Base-by-base conservation (phyloP, 805 yeast genomes). In the Zygosaccharomyces gambellarensis region DNA sequence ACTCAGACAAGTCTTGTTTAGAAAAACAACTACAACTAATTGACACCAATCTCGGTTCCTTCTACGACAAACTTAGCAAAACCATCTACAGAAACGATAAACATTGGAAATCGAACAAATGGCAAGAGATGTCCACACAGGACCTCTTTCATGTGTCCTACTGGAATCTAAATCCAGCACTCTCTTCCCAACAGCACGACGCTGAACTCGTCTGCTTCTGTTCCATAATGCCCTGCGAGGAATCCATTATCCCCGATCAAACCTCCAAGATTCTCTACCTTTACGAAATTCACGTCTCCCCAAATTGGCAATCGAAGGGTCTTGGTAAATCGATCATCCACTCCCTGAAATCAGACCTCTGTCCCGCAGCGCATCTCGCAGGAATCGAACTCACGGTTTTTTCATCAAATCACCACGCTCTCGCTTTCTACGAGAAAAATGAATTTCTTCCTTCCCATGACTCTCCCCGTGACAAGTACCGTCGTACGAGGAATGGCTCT, bases 341-440 rank as follows among this genome's bases (percentile, higher is more conserved):
- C 34, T 44, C 42, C 36, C 42, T 38, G 27, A 34, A 34, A 21
- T 19, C 9, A 2, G 14, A 17, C 9, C 22, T 34, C 10, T 34
- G 38, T 14, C 38, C 28, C 22, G 12, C 25, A 10, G 29, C 19
- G n/a, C 38, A 44, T 3, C 48, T 60, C 19, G 32, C 43, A 19
- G 64, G 63, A 2, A 49, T 63, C 14, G 61, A 57, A 42, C 53
- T 64, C 27, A 64, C 69, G 11, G 69, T 64, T 5, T 64, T 64
- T 43, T 47, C 59, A n/a, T 58, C 59, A 30, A 64, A 64, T 51
- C 31, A 27, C 1, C 42, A 36, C 2, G 69, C 69, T 3, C 45
- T 62, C 5, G 44, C 49, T 9, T 53, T 64, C 46, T 64, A 64
- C 50, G 38, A 50, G 27, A 40, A 43, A 3, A 14, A 60, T 1